These are phyloP conservation scores for Protomyces arabidopsidicola DNA, from an alignment of 1,139 yeast genomes.

Conservation along the genomic window DNA sequence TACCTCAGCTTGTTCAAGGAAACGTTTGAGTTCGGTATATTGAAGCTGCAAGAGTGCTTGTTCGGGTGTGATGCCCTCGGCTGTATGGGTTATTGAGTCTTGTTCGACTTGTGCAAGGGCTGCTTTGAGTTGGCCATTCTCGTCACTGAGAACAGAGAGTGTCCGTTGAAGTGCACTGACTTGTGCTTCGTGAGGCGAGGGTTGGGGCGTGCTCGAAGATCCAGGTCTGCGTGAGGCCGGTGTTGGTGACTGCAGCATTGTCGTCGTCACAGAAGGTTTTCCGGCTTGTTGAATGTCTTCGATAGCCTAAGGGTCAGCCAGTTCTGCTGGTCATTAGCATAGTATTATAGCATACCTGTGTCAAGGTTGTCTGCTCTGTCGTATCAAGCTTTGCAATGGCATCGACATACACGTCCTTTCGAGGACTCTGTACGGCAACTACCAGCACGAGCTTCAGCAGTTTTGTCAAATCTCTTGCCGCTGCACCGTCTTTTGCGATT, in stretches of 20 bases:
- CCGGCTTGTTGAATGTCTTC: neutral
- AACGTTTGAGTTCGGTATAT: slow-evolving; percentile 2
- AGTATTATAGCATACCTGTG: neutral
- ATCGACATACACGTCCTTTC: neutral
- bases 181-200: neutral
- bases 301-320: neutral
- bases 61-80: neutral
- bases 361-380: neutral
- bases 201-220: neutral
- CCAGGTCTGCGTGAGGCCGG: neutral
- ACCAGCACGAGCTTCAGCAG: neutral
- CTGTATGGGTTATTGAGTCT: neutral
- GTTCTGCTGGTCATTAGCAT: neutral
- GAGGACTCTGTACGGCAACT: neutral
- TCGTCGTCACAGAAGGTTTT: neutral
- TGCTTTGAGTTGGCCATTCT: neutral
- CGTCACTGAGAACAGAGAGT: neutral
- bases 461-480: neutral
- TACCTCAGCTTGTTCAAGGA: neutral
- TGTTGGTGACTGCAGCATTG: neutral
- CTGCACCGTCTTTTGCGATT: neutral
- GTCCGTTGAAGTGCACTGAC: neutral
- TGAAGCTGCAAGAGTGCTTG: neutral
- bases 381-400: neutral
- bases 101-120: neutral